A percentile compares a stretch with the other conserved stretches of the same genome.
Evolutionary conservation across 2,329 filamentous ascomycete genomes (phyloP).

Genomic region (Aspergillus sclerotialis): DNA sequence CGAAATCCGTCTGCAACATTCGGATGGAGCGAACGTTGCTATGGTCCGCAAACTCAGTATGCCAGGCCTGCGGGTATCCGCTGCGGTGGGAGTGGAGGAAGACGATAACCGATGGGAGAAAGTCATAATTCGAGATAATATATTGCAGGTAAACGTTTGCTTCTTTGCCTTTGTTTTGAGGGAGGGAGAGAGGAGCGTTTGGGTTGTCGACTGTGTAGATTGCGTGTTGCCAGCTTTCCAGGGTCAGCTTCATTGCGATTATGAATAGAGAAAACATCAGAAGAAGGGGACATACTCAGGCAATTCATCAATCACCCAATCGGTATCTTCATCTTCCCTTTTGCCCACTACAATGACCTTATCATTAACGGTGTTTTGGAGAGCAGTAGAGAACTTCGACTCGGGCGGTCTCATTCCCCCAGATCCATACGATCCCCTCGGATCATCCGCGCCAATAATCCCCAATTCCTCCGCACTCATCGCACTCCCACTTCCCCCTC

Average conservation of each 20-base stretch:
- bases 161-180: slow-evolving; percentile 37
- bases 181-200: slow-evolving; percentile 13
- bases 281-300: slow-evolving; percentile 30
- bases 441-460: too few species aligned
- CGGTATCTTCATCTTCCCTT: slow-evolving; percentile 35
- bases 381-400: too few species aligned
- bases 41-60: slow-evolving; percentile 49
- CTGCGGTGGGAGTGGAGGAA: slow-evolving; percentile 53
- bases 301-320: slow-evolving; percentile 40
- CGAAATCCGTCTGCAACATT: slow-evolving; percentile 42
- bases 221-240: slow-evolving; percentile 32
- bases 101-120: slow-evolving; percentile 45
- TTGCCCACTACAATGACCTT: slow-evolving; percentile 41
- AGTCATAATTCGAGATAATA: slow-evolving; percentile 38
- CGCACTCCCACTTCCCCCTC: too few species aligned
- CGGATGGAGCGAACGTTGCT: slow-evolving; percentile 45
- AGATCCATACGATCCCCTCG: too few species aligned
- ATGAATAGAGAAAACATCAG: neutral
- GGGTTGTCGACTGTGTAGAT: slow-evolving; percentile 36
- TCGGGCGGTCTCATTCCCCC: too few species aligned
- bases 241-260: neutral
- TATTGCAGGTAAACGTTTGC: slow-evolving; percentile 39
- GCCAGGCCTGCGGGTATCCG: slow-evolving; percentile 36
- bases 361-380: too few species aligned
- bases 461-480: too few species aligned